Conservation (phyloP, 2,329 filamentous ascomycete genomes). For the Scedosporium apiospermum region DNA sequence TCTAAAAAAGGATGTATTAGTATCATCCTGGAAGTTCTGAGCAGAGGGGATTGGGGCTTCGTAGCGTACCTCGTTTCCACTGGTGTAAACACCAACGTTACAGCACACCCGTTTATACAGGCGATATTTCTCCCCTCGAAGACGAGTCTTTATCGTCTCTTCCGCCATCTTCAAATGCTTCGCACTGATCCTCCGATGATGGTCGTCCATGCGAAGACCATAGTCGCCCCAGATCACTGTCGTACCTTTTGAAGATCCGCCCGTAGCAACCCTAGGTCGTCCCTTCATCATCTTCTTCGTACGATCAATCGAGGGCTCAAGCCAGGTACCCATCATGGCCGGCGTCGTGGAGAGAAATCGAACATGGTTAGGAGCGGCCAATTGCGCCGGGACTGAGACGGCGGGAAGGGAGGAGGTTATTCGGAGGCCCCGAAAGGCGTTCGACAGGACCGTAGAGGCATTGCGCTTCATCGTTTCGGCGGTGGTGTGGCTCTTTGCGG, state of each 20-base stretch:
- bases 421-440: slow-evolving; percentile 38
- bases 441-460: slow-evolving; percentile 33
- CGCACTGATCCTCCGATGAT: slow-evolving; percentile 83
- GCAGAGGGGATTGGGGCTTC: not conserved
- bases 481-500: not conserved
- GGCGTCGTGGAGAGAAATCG: slow-evolving; percentile 67
- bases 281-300: slow-evolving; percentile 91
- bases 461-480: slow-evolving; percentile 35
- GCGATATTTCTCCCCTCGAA: slow-evolving; percentile 86
- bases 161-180: slow-evolving; percentile 82
- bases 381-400: slow-evolving; percentile 22
- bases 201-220: slow-evolving; percentile 85
- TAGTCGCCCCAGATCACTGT: slow-evolving; percentile 96
- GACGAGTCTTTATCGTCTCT: slow-evolving; percentile 80
- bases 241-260: slow-evolving; percentile 84
- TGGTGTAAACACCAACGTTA: slow-evolving; percentile 91
- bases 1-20: slow-evolving; percentile 30
- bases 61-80: slow-evolving; percentile 70
- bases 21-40: not conserved
- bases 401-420: slow-evolving; percentile 19
- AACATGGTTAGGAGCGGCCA: slow-evolving; percentile 29
- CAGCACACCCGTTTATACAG: slow-evolving; percentile 86
- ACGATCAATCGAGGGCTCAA: slow-evolving; percentile 64
- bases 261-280: slow-evolving; percentile 76
- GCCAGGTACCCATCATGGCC: slow-evolving; percentile 58